Evolutionary conservation across 805 yeast species (phyloP).

Genomic region (Teunomyces gatunensis): DNA sequence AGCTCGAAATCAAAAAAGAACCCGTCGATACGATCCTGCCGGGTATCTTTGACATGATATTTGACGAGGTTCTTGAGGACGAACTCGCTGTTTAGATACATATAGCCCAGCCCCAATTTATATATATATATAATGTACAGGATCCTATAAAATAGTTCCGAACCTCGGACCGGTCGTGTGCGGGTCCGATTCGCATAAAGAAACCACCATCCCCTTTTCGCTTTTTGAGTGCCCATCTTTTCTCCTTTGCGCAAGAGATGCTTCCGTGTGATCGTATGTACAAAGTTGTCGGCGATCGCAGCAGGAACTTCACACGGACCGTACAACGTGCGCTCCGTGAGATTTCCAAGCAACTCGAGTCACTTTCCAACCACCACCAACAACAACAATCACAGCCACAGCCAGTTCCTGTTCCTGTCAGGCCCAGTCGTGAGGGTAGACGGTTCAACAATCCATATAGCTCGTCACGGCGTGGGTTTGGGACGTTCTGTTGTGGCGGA

Average conservation of each 20-base stretch:
- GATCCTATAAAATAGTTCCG: no score
- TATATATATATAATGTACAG: no score
- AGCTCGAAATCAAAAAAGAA: conserved; percentile 8
- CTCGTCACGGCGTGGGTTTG: not conserved
- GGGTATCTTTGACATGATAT: conserved; percentile 17
- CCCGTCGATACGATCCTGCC: conserved; percentile 3
- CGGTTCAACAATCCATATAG: conserved; percentile 5
- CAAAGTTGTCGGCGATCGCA: conserved; percentile 33
- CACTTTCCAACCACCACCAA: conserved; percentile 38
- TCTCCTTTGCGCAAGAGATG: conserved; percentile 21
- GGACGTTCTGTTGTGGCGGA: conserved; percentile 5
- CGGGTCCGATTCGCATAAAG: not conserved
- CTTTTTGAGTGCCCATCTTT: not conserved
- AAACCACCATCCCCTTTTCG: not conserved
- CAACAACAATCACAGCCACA: conserved; percentile 21
- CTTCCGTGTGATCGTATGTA: conserved; percentile 17
- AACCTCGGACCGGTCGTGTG: not conserved
- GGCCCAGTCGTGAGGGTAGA: conserved; percentile 5
- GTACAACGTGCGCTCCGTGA: conserved; percentile 49
- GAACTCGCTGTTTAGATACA: not conserved
- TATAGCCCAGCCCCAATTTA: no score
- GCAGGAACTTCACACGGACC: conserved; percentile 46
- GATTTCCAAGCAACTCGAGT: conserved; percentile 44
- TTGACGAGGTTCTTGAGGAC: conserved; percentile 29
- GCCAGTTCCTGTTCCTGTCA: conserved; percentile 36